These are phyloP conservation scores for Cyberlindnera mississippiensis DNA, from an alignment of 805 yeast genomes.

Conservation along the genomic window DNA sequence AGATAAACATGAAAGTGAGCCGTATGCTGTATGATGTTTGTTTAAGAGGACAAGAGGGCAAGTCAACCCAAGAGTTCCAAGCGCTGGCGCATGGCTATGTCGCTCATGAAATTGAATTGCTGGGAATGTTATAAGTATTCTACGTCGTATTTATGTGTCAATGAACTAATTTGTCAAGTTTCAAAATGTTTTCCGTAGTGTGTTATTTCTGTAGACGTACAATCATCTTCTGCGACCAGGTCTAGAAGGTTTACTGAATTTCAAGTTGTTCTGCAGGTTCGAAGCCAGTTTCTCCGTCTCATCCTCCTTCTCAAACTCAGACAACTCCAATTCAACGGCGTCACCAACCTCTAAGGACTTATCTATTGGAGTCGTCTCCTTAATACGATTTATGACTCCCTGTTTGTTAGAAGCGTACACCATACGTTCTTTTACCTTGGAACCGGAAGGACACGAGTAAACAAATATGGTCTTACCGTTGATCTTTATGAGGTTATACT, in stretches of 20 bases:
- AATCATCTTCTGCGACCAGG: constrained; percentile 50
- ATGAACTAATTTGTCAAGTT: no score
- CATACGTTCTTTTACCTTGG: constrained; percentile 90
- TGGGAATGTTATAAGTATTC: not conserved
- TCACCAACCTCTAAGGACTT: constrained; percentile 70
- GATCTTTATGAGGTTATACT: constrained; percentile 51
- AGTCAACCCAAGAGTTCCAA: constrained; percentile 12
- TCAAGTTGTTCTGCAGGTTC: constrained; percentile 27
- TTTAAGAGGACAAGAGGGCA: constrained; percentile 5
- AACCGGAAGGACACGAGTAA: constrained; percentile 86
- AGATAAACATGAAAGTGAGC: constrained; percentile 59
- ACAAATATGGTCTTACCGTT: constrained; percentile 51
- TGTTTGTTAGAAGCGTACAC: constrained; percentile 78
- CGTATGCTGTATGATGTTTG: constrained; percentile 47
- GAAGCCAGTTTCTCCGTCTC: constrained; percentile 19
- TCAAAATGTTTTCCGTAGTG: no score
- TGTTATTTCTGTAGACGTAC: not conserved
- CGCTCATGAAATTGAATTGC: constrained; percentile 1
- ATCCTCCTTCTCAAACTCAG: constrained; percentile 35
- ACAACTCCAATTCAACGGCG: constrained; percentile 58
- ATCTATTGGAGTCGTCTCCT: constrained; percentile 28
- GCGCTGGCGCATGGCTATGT: constrained; percentile 17
- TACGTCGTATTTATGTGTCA: not conserved
- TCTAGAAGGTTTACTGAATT: constrained; percentile 62
- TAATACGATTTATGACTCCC: constrained; percentile 52